Evolutionary conservation across 2,329 filamentous ascomycete genomes (phyloP), one percentile per base, ranked within the genome.

Genomic region (Claviceps fusiformis): DNA sequence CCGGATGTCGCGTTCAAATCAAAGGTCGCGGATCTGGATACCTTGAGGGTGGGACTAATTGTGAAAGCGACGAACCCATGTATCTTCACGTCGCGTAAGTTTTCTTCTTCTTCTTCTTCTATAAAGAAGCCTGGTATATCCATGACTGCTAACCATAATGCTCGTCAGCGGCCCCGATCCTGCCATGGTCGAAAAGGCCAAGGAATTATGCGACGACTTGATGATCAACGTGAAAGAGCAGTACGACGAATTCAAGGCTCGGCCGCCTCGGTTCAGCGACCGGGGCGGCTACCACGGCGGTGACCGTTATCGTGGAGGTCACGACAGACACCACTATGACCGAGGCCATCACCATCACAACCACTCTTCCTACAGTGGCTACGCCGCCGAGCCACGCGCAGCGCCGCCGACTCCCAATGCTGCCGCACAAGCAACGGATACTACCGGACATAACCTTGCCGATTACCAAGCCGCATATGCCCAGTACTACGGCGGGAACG

Each of bases 21-120:
- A 98, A 98, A 69, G 93, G 93, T 19, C 89, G 88, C 59, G 91
- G 91, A 44, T 97, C 91, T 54, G 93, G 93, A 15, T 98, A 95
- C 67, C 84, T 95, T 65, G 93, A 98, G 68, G 83, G 86, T 50
- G 82, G 86, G 37, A 95, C 90, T n/a, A 87, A 88, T 60, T 81
- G 77, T 46, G 93, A 98, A 71, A 95, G 89, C 61, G 92, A 98
- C 50, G 92, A 97, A 67, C 82, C 89, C 2, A 97, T 98, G 90
- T 97, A 90, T 66, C 78, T 98, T 49, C 91, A 97, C 69, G 91
- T 97, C 61, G 88, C 93, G 87, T 95, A 78, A 68, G 87, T 41
- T 29, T 39, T 5, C 43, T 37, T 7, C n/a, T n/a, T n/a, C n/a
- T n/a, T n/a, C n/a, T n/a, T n/a, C n/a, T n/a, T n/a, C n/a, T n/a